These are phyloP conservation scores for Jamesozyma hellenica DNA, from an alignment of 805 yeast species.

Conservation along the genomic window DNA sequence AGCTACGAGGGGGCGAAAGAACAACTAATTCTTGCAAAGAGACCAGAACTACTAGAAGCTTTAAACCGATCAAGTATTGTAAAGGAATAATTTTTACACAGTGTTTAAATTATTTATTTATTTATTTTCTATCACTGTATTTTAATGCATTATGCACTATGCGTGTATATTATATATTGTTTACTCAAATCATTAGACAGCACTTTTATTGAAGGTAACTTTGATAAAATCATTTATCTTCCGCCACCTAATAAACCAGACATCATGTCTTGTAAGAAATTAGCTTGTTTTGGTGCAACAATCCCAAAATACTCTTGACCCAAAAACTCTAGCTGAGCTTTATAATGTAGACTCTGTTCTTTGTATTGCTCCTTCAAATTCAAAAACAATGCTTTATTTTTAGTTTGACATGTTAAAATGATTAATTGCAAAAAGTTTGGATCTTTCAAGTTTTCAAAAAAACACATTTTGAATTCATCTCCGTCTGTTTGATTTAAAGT, in stretches of 20 bases:
- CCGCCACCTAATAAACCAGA: conserved; percentile 43
- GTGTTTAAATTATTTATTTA: too few relatives aligned
- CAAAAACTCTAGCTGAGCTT: conserved; percentile 41
- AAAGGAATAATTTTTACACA: neutral
- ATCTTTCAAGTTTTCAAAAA: conserved; percentile 35
- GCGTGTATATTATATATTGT: too few relatives aligned
- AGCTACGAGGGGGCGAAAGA: conserved; percentile 54
- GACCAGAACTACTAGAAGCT: conserved; percentile 62
- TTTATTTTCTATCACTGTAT: too few relatives aligned
- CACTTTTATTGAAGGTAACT: too few relatives aligned
- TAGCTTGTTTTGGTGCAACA: conserved; percentile 40
- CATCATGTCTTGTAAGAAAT: conserved; percentile 68
- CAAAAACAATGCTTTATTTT: conserved; percentile 42
- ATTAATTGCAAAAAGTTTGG: conserved; percentile 65
- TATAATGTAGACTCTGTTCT: conserved; percentile 15
- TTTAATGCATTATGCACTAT: too few relatives aligned
- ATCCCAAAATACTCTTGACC: conserved; percentile 59
- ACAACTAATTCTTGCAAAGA: conserved; percentile 43
- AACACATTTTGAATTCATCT: conserved; percentile 28
- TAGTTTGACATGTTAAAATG: conserved; percentile 46
- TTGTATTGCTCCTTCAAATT: conserved; percentile 45
- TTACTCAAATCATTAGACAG: too few relatives aligned
- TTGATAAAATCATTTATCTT: too few relatives aligned
- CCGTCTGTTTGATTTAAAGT: conserved; percentile 22
- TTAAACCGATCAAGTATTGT: conserved; percentile 40